Conservation (phyloP, 768 basidiomycete species). For the Kwoniella shandongensis region DNA sequence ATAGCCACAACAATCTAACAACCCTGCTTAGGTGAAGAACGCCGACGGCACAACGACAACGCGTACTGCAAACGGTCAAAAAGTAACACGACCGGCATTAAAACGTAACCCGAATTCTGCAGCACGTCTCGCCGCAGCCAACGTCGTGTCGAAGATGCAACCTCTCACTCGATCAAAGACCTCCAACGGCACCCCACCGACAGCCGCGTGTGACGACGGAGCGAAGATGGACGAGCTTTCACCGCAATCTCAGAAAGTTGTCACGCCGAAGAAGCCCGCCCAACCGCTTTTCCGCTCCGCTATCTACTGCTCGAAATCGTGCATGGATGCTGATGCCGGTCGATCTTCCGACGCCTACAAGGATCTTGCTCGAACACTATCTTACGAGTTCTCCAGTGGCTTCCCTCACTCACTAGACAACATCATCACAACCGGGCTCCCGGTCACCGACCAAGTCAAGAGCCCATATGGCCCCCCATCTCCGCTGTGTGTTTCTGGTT, state of each 20-base stretch:
- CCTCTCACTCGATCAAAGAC: conserved; percentile 39
- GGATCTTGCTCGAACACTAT: conserved; percentile 28
- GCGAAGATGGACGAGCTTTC: conserved; percentile 4
- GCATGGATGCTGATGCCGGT: conserved; percentile 36
- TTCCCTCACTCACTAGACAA: conserved; percentile 16
- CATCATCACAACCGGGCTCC: conserved; percentile 18
- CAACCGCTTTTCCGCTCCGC: conserved; percentile 28
- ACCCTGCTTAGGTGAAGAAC: conserved; percentile 32
- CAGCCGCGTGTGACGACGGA: background rate
- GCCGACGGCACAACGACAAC: conserved; percentile 46
- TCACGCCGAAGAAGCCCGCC: conserved; percentile 2
- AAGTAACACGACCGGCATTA: conserved; percentile 37
- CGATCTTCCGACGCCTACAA: conserved; percentile 32
- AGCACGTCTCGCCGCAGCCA: conserved; percentile 35
- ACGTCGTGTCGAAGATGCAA: conserved; percentile 28
- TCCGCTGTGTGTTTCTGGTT: conserved; percentile 44
- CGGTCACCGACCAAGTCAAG: conserved; percentile 16
- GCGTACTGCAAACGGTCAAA: conserved; percentile 39
- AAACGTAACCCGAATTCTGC: conserved; percentile 37
- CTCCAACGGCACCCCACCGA: conserved; percentile 10
- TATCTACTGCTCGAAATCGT: conserved; percentile 44
- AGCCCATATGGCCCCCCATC: conserved; percentile 40
- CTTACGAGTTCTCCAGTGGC: conserved; percentile 22
- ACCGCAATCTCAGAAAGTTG: conserved; percentile 9
- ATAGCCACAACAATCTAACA: background rate